Base-by-base conservation (phyloP, 768 basidiomycete species). In the Russula sp. region DNA sequence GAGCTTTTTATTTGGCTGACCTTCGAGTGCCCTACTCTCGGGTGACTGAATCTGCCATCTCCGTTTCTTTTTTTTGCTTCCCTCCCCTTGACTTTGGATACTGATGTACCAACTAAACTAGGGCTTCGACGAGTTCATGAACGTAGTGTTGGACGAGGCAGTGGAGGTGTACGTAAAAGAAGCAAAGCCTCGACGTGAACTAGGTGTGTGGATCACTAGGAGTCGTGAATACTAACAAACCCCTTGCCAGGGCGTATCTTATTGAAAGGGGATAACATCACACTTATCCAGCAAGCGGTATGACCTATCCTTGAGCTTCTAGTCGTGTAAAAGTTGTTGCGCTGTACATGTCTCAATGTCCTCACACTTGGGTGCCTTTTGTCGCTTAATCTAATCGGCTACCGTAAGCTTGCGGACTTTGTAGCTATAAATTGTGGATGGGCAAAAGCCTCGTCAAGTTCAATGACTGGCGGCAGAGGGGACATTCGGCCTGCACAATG, bases 121-220 rank as follows among this genome's bases (percentile, higher is more conserved):
- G 96, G 95, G 96, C 43, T 99, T 99, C 69, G 96, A 99, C 72
- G 96, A 99, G 74, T 99, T 98, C 76, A 99, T 99, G 96, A 99
- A 99, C 71, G 76, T 99, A 35, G 91, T 98, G 39, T 76, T 99
- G 25, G 96, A 99, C 68, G 91, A 97, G 52, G 93, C 95, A 47
- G 82, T 84, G 55, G 96, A 99, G 73, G 87, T 97, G 11, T 96
- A 84, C 70, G 85, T 94, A 52, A 93, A 93, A 72, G 93, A 92
- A 63, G 86, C 83, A 57, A 90, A 94, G 75, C 89, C 92, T 48
- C 79, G 88, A 69, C 77, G 85, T 74, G 85, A 92, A 64, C 78
- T 98, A 43, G 95, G 94, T 93, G 66, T 59, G 83, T 74, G 41
- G 11, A 36, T 59, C 46, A 10, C 45, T 45, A n/a, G 29, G 32